Conservation (phyloP, 257 asterid species). For the Fraxinus americana region DNA sequence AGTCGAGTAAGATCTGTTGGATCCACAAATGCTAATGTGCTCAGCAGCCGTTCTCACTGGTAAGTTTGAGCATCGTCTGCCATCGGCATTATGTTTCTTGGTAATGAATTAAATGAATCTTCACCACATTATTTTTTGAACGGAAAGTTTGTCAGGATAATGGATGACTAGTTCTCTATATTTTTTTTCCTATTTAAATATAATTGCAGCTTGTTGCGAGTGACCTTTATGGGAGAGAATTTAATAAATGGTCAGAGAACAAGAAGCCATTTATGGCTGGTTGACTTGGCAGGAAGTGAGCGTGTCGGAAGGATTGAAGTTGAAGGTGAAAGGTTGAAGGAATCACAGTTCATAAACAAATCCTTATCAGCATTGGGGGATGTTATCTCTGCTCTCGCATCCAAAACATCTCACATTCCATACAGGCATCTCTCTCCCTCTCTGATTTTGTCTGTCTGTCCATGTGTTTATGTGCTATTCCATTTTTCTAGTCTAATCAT, state of each 20-base stretch:
- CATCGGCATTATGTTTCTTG: neutral
- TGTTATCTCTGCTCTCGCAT: constrained; percentile 92
- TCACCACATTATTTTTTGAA: neutral
- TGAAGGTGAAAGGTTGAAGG: constrained; percentile 94
- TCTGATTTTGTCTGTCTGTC: neutral
- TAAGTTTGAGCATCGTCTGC: constrained; percentile 30
- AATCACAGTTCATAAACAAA: constrained; percentile 91
- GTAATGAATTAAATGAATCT: neutral
- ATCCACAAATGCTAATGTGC: constrained; percentile 93
- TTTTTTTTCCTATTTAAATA: neutral
- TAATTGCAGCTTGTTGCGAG: constrained; percentile 79
- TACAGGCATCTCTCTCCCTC: constrained; percentile 59
- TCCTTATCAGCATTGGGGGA: constrained; percentile 95
- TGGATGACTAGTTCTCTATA: neutral
- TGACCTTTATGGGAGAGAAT: constrained; percentile 81
- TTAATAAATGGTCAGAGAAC: constrained; percentile 75
- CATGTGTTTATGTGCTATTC: constrained; percentile 1
- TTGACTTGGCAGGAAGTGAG: constrained; percentile 98
- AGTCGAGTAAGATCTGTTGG: constrained; percentile 97
- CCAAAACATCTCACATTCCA: constrained; percentile 75
- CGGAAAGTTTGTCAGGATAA: neutral
- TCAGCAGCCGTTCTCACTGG: constrained; percentile 99
- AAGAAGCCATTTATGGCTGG: constrained; percentile 96
- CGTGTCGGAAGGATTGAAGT: constrained; percentile 93
- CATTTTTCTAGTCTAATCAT: constrained; percentile 19